Percentiles rank a stretch among this genome's conserved stretches.
Evolutionary conservation across 371 early-diverging fungal genomes (phyloP).

Genomic region (Mucor sp.): DNA sequence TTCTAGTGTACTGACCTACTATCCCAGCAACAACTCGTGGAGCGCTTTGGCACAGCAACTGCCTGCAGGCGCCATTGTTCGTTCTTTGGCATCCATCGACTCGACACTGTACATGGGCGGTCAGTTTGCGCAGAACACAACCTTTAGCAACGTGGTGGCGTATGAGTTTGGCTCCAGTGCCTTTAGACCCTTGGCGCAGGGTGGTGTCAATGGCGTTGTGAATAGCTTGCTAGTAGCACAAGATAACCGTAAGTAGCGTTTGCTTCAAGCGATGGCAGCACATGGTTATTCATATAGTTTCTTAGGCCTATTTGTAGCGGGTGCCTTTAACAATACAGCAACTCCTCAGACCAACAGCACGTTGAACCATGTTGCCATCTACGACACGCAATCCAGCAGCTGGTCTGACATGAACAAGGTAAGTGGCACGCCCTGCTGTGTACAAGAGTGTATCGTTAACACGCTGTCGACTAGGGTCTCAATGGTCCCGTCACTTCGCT

Average conservation of each 20-base stretch:
- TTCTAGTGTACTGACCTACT: conserved; percentile 39
- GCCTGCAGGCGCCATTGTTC: conserved; percentile 26
- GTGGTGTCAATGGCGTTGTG: conserved; percentile 35
- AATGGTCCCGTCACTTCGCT: conserved; percentile 32
- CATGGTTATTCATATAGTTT: neutral
- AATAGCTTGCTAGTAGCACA: conserved; percentile 3
- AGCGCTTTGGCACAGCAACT: conserved; percentile 40
- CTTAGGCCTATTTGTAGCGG: conserved; percentile 38
- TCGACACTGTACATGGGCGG: conserved; percentile 43
- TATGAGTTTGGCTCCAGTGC: conserved; percentile 23
- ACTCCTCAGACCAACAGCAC: neutral
- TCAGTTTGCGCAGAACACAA: conserved; percentile 22
- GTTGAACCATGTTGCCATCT: conserved; percentile 35
- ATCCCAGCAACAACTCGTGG: conserved; percentile 31
- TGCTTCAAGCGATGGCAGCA: no score
- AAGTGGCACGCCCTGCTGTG: neutral
- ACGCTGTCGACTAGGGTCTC: conserved; percentile 21
- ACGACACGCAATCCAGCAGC: conserved; percentile 15
- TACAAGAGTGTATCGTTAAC: neutral
- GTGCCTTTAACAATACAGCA: conserved; percentile 31
- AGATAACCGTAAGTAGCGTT: conserved; percentile 29
- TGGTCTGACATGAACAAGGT: conserved; percentile 35
- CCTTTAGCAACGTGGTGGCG: conserved; percentile 31
- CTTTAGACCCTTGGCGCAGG: conserved; percentile 18
- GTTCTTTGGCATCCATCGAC: conserved; percentile 28